Percentiles rank a stretch among this genome's conserved stretches.
These are phyloP conservation scores for Vicia sativa DNA, from an alignment of 306 rosid species.

Conservation along the genomic window DNA sequence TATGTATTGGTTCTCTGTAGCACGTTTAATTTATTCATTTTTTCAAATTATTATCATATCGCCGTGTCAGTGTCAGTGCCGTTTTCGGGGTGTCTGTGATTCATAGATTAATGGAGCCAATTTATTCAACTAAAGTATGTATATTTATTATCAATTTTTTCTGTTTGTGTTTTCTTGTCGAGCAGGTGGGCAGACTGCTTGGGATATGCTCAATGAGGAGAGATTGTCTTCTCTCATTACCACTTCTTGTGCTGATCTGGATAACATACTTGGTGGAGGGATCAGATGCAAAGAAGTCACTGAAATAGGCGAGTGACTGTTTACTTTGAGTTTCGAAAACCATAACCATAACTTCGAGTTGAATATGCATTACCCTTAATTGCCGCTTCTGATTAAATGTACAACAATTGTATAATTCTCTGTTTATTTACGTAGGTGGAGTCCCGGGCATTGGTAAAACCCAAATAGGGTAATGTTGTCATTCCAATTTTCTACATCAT, in stretches of 20 bases:
- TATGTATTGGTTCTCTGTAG: slow-evolving; percentile 38
- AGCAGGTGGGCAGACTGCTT: slow-evolving; percentile 85
- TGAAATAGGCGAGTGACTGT: slow-evolving; percentile 71
- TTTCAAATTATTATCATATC: no score
- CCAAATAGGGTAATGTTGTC: slow-evolving; percentile 78
- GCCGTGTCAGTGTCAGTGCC: no score
- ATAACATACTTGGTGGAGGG: slow-evolving; percentile 89
- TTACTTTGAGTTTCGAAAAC: no score
- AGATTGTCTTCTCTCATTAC: slow-evolving; percentile 57
- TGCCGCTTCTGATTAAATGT: slow-evolving; percentile 2
- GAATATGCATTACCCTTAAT: not conserved
- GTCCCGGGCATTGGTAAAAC: slow-evolving; percentile 98
- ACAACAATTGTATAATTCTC: slow-evolving; percentile 23
- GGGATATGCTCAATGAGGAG: slow-evolving; percentile 91
- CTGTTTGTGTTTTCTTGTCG: slow-evolving; percentile 8
- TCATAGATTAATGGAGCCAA: no score
- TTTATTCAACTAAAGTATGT: not conserved
- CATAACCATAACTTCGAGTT: no score
- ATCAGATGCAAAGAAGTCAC: slow-evolving; percentile 86
- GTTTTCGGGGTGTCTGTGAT: no score
- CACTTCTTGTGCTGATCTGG: slow-evolving; percentile 80
- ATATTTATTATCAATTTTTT: not conserved
- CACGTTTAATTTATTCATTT: no score
- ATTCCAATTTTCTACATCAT: slow-evolving; percentile 20
- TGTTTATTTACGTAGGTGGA: slow-evolving; percentile 63